Base-by-base conservation (phyloP, 2,329 filamentous ascomycete species). In the Sporothrix humicola region DNA sequence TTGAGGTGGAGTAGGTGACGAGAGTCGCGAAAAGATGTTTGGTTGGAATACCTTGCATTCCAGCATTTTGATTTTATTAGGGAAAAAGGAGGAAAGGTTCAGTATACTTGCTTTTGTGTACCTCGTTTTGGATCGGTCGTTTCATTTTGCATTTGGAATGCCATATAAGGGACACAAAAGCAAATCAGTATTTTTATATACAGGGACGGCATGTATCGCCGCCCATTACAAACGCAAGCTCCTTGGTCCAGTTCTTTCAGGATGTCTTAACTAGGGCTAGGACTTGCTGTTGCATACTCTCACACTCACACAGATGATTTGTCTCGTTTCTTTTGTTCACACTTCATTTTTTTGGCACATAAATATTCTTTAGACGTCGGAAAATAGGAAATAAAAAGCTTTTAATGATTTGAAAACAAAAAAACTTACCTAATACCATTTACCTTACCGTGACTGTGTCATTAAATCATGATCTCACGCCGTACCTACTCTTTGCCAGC, bases 241-340 rank as follows among this genome's bases (percentile, higher is more conserved):
- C 61, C n/a, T 15, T 10, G 17, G 12, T 12, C 9, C 42, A 17
- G 20, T 6, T 20, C 31, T 58, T 7, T 66, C 42, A 46, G 61
- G 61, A 26, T 66, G 61, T 44, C 26, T 66, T 26, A 12, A 44
- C 42, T 66, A n/a, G 26, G 23, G 66, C 66, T 37, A 31, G 68
- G 68, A 46, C 26, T 46, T 54, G 31, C 31, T 37, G 31, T 37
- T 37, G 31, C 7, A 37, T 26, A 31, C 52, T n/a, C 17, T 26
- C 12, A 9, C n/a, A 20, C 48, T 31, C 23, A 44, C 20, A 37
- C 48, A 54, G 15, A 13, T 46, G 17, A 20, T 10, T 46, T 63
- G 31, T 44, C 31, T 63, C 17, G 7, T 52, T 58, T 70, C 68
- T 70, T 70, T 70, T 70, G 68, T 70, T 70, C 48, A 31, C 68